Base-by-base conservation (phyloP, 2,329 filamentous ascomycete genomes). In the Mycosphaerella arachidis region DNA sequence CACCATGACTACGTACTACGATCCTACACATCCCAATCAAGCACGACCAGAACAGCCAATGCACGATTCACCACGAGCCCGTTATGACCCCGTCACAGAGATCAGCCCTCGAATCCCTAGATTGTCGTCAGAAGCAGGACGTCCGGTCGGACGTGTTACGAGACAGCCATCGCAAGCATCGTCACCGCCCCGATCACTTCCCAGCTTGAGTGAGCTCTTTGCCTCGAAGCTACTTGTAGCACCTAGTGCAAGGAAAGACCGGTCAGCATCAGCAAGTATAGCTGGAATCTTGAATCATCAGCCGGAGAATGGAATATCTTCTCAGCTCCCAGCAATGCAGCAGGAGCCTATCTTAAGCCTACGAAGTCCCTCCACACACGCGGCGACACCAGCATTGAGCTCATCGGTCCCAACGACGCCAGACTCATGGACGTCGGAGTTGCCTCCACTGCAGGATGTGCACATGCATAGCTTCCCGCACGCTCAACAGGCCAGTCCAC, bases 191-290 rank as follows among this genome's bases (percentile, higher is more conserved):
- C 12, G 50, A 30, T 33, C 50, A 18, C 50, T 52, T 4, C 50
- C 50, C 7, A 30, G 50, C 8, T 20, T 52, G 30, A 31, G 50
- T 30, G 50, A 52, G 30, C 50, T 52, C 10, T 52, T 52, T 35
- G 50, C 50, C 13, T 52, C 50, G 50, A 52, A 35, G 50, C 30
- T 52, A 20, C 50, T 52, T 9, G 50, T 52, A 20, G 50, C 50
- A n/a, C 50, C 50, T 6, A 35, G n/a, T n/a, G 13, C 29, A 18
- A 30, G n/a, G 8, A 27, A 50, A 29, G 24, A 12, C 6, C 40
- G 40, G 7, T n/a, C 40, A 8, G 40, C 40, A n/a, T 6, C 40
- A n/a, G 40, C 16, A 13, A 43, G 40, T 18, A 7, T n/a, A 18
- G 4, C 40, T 4, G 40, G 13, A 6, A 43, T n/a, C n/a, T 43